These are phyloP conservation scores for Lophiotrema nucula DNA, from an alignment of 495 filamentous ascomycete genomes.

Conservation along the genomic window DNA sequence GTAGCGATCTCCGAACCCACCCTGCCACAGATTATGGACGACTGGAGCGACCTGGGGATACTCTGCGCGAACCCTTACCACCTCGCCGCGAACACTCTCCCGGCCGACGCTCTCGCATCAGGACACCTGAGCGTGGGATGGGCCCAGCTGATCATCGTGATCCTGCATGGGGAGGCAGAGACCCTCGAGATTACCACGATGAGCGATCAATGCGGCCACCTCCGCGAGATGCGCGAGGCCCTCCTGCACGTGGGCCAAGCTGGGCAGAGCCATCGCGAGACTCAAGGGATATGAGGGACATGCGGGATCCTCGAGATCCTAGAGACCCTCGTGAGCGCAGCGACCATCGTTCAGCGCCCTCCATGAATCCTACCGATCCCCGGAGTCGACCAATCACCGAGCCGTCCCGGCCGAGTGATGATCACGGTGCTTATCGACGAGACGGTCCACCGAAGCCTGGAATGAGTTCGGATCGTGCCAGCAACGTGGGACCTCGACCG, in stretches of 20 bases:
- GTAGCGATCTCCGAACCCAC: conserved; percentile 25
- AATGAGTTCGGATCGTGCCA: conserved; percentile 9
- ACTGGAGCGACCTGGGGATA: conserved; percentile 34
- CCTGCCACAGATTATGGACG: conserved; percentile 34
- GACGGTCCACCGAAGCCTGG: conserved; percentile 4
- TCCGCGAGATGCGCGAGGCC: conserved; percentile 26
- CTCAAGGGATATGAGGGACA: conserved; percentile 15
- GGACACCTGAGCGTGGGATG: conserved; percentile 35
- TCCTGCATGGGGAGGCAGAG: conserved; percentile 14
- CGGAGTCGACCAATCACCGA: conserved; percentile 20
- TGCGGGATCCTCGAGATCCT: conserved; percentile 13
- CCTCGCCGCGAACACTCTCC: conserved; percentile 37
- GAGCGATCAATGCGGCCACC: conserved; percentile 26
- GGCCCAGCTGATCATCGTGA: conserved; percentile 30
- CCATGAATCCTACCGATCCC: conserved; percentile 7
- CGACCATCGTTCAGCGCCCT: conserved; percentile 8
- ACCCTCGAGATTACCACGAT: conserved; percentile 30
- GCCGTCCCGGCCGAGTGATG: not conserved
- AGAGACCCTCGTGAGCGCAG: conserved; percentile 11
- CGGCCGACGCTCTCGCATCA: conserved; percentile 27
- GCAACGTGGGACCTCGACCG: not conserved
- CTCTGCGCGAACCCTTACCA: conserved; percentile 20
- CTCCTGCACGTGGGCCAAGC: conserved; percentile 3
- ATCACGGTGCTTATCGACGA: conserved; percentile 16
- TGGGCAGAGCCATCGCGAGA: conserved; percentile 21